Base-by-base conservation (phyloP, 495 filamentous ascomycete species). In the Glonium stellatum region DNA sequence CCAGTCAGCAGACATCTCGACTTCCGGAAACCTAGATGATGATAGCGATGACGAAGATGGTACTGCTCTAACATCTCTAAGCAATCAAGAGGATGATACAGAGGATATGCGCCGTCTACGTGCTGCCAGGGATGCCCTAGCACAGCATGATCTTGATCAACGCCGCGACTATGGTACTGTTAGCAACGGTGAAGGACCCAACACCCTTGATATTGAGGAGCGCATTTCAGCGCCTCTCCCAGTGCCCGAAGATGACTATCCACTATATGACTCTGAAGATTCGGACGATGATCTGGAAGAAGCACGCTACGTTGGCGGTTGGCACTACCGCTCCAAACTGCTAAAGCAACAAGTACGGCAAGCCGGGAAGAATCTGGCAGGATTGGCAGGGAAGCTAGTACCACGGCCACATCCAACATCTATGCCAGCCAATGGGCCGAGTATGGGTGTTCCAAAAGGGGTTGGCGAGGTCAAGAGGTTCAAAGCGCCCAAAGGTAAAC, bases 241-340 rank as follows among this genome's bases (percentile, higher is more conserved):
- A 25, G 39, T 11, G 13, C 39, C 78, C 21, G 67, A 73, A 13
- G 79, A 84, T 47, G 88, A 89, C 56, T 96, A 95, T 65, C 87
- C 88, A 0, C 66, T 96, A 10, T 97, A 98, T 71, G 93, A 98
- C 66, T 95, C 90, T 0, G 91, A 97, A 42, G 87, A 90, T 46
- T 90, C 95, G 36, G 80, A 80, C 22, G 76, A 86, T 23, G 84
- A 89, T 54, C 75, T 93, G 19, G 88, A 88, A 68, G 87, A 88
- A 65, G 88, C 90, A 11, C 79, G 83, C 18, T 75, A 83, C 25
- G 76, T 87, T 35, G 89, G 89, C 39, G 85, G 88, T 9, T 84
- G 82, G 77, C 47, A 53, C 3, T 67, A 67, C 34, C 31, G 36
- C 8, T 4, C 48, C 18, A 56, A 55, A 22, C 13, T 63, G 42